Evolutionary conservation across 495 filamentous ascomycete genomes (phyloP).

Genomic region (Astrothelium subdiscretum): DNA sequence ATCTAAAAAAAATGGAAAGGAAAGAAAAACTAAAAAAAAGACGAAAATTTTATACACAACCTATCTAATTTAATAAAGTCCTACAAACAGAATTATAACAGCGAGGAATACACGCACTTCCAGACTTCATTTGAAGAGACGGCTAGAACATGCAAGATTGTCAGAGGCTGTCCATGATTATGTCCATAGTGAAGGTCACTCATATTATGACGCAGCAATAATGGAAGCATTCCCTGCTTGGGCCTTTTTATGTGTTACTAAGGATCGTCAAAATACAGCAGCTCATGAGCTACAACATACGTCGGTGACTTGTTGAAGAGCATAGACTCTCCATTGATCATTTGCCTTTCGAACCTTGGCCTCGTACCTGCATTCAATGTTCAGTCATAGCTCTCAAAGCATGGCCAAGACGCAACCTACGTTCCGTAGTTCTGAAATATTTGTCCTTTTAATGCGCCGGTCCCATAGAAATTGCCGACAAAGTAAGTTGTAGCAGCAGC

Average conservation of each 20-base stretch:
- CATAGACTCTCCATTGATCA: background rate
- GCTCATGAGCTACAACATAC: background rate
- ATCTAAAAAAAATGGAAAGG: too few relatives aligned
- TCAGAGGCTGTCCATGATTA: too few relatives aligned
- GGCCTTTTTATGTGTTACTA: too few relatives aligned
- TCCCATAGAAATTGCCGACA: background rate
- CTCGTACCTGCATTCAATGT: background rate
- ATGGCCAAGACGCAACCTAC: background rate
- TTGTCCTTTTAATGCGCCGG: background rate
- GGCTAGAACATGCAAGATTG: too few relatives aligned
- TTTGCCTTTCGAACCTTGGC: background rate
- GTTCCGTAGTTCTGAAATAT: background rate
- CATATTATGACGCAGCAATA: too few relatives aligned
- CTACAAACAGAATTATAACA: too few relatives aligned
- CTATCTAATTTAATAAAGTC: too few relatives aligned
- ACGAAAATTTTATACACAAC: too few relatives aligned
- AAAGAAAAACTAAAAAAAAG: too few relatives aligned
- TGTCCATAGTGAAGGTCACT: too few relatives aligned
- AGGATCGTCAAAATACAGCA: background rate
- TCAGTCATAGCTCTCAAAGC: background rate
- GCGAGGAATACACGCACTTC: too few relatives aligned
- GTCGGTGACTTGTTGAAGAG: background rate
- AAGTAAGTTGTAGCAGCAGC: background rate
- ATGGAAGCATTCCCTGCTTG: background rate
- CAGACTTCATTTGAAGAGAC: too few relatives aligned